Base-by-base conservation (phyloP, 805 yeast genomes). In the Candida fluviatilis region DNA sequence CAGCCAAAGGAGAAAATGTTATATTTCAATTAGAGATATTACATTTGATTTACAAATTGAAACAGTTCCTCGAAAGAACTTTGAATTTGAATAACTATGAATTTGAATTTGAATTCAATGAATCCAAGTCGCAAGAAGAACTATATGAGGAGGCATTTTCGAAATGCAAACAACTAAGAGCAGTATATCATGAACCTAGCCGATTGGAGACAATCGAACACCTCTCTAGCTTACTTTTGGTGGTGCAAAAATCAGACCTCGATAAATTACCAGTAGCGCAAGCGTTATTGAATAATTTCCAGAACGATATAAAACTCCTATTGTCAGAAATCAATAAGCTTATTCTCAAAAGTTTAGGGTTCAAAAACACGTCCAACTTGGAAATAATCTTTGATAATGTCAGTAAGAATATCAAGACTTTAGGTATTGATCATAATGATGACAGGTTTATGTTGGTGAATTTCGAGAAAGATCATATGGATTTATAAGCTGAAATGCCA, bases 401-500 rank as follows among this genome's bases (percentile, higher is more conserved):
- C 11, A 54, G 57, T 37, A 39, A 45, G 3, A 65, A 66, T 45
- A 57, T 68, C 35, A 50, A 40, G 13, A 40, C 39, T 13, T 56
- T 68, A 31, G 54, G 64, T 29, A 46, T 54, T 26, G 52, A 52
- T 11, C 47, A 47, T 33, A 46, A 54, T 39, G 71, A 67, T 41
- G 59, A 57, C 24, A 54, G 55, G 30, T 68, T 63, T 45, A 48
- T 58, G 45, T 49, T 68, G 48, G 50, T 65, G 13, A 66, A 66
- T 43, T 64, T 59, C 35, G 68, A 66, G 32, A 53, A 45, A 34
- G 71, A 66, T 47, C 57, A 60, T 45, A 36, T 62, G 31, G 58
- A 57, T 38, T 40, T 58, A 35, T 59, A 41, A 30, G n/a, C n/a
- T n/a, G n/a, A n/a, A n/a, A n/a, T n/a, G n/a, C n/a, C n/a, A n/a